phyloP scores from a whole-genome alignment of 148 eudicot genomes.

The Rhododendron ovatum region DNA sequence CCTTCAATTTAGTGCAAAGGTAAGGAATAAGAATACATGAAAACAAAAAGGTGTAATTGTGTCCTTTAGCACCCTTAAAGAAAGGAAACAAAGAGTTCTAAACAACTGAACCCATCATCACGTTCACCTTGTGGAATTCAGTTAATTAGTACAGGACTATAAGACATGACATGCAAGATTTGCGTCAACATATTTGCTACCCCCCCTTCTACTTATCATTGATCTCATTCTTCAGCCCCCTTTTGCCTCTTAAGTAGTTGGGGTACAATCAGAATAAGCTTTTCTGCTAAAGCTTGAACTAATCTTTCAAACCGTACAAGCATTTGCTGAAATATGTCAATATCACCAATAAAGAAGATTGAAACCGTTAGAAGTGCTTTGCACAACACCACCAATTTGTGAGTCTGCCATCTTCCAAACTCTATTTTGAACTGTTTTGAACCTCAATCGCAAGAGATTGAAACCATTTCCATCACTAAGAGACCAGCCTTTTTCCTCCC shows the following conservation, averaged over 20 bases:
- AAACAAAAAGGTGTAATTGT: neutral
- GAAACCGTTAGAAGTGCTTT: neutral
- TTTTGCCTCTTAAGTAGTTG: neutral
- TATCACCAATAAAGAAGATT: neutral
- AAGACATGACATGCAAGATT: too few species aligned
- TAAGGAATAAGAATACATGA: neutral
- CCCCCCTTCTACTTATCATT: neutral
- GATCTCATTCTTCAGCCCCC: neutral
- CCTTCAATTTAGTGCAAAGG: neutral
- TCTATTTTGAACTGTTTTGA: too few species aligned
- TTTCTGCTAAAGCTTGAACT: neutral
- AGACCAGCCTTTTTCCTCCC: too few species aligned
- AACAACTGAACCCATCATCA: neutral
- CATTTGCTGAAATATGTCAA: neutral
- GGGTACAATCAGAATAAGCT: neutral
- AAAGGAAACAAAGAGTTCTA: neutral
- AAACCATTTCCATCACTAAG: too few species aligned
- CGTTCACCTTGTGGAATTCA: neutral
- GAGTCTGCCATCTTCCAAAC: too few species aligned
- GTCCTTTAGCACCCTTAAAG: neutral
- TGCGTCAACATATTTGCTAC: neutral
- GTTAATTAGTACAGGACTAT: too few species aligned
- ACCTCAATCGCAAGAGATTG: too few species aligned
- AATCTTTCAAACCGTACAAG: neutral
- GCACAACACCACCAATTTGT: too few species aligned